Percentiles rank a stretch among this genome's conserved stretches.
These are phyloP conservation scores for Solanum arcanum DNA, from an alignment of 257 asterid genomes.

Conservation along the genomic window DNA sequence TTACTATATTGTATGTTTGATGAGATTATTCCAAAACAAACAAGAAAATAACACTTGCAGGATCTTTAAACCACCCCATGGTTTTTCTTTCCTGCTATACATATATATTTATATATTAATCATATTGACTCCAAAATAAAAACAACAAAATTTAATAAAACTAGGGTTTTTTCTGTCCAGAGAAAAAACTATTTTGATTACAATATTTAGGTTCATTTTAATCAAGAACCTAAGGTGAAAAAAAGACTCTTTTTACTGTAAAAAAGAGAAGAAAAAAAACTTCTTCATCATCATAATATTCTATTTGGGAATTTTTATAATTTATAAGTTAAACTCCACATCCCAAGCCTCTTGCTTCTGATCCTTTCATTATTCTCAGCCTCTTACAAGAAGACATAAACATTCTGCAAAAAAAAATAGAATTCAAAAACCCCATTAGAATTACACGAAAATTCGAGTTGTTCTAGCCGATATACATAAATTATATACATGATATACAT, in stretches of 20 bases:
- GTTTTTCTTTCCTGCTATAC: background rate
- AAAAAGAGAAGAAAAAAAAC: background rate
- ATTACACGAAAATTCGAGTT: background rate
- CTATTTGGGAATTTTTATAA: background rate
- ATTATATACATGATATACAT: background rate
- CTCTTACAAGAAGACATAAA: slow-evolving; percentile 52
- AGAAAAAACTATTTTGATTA: background rate
- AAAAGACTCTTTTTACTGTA: background rate
- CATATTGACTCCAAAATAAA: background rate
- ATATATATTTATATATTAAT: background rate
- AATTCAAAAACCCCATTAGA: background rate
- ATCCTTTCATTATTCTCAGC: slow-evolving; percentile 52
- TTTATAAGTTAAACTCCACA: slow-evolving; percentile 13
- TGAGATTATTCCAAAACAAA: background rate
- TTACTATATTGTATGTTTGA: background rate
- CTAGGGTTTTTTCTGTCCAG: slow-evolving; percentile 1
- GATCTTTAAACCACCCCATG: background rate
- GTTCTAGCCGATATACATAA: background rate
- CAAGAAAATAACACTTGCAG: background rate
- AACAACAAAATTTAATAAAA: background rate
- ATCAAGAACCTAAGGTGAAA: slow-evolving; percentile 1
- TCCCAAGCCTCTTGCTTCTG: slow-evolving; percentile 44
- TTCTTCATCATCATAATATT: background rate
- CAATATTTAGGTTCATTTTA: background rate
- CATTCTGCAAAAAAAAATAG: slow-evolving; percentile 33